These are phyloP conservation scores for Beta corolliflora DNA, from an alignment of 179 eudicot species.

Conservation along the genomic window DNA sequence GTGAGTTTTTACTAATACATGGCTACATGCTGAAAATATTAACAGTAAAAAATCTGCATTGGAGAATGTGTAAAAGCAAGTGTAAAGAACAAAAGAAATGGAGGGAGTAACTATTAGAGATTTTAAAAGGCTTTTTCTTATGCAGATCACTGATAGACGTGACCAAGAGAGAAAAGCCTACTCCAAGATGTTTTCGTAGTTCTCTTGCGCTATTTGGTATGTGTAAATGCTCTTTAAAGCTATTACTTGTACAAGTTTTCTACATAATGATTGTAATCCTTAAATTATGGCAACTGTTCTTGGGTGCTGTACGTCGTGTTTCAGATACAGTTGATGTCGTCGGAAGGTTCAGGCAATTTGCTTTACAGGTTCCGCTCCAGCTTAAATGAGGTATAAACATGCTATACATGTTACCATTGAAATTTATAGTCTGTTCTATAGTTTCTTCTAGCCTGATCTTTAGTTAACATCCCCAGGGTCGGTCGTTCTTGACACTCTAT, in stretches of 20 bases:
- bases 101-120: not conserved
- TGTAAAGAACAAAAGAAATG: too few relatives aligned
- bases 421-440: not conserved
- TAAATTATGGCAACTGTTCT: not conserved
- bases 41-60: too few relatives aligned
- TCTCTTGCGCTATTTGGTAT: constrained; percentile 21
- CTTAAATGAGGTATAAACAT: constrained; percentile 18
- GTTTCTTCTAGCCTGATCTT: not conserved
- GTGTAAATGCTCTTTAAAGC: not conserved
- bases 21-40: too few relatives aligned
- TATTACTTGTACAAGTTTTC: not conserved
- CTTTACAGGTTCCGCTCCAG: constrained; percentile 20
- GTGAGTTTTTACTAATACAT: too few relatives aligned
- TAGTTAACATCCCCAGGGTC: not conserved
- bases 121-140: not conserved
- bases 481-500: too few relatives aligned
- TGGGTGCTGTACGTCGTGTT: not conserved
- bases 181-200: constrained; percentile 45
- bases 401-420: not conserved
- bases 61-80: too few relatives aligned
- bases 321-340: constrained; percentile 3
- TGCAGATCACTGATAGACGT: constrained; percentile 67
- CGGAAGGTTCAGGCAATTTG: constrained; percentile 14
- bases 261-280: not conserved
- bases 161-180: constrained; percentile 49